phyloP scores from a whole-genome alignment of 129 eudicot genomes.

The Flaveria brownii region DNA sequence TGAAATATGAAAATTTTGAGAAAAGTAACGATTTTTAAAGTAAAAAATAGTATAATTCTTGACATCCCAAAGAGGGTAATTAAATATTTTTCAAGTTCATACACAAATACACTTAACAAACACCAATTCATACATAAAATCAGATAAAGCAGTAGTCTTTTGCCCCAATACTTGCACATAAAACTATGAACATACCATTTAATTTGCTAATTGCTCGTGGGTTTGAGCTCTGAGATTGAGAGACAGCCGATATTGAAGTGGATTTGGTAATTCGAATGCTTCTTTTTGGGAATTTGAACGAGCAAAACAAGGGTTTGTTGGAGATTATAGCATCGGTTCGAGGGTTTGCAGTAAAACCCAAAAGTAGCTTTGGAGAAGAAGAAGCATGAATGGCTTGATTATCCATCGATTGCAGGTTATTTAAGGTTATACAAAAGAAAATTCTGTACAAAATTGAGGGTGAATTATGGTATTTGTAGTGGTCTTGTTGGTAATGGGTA shows the following conservation, averaged over 20 bases:
- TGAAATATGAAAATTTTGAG: neutral
- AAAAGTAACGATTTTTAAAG: neutral
- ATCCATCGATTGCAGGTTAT: conserved; percentile 43
- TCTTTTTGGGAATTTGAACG: conserved; percentile 35
- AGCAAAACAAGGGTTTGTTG: conserved; percentile 44
- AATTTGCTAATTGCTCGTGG: conserved; percentile 22
- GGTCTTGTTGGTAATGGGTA: neutral
- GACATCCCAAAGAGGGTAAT: neutral
- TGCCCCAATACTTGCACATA: too few species aligned
- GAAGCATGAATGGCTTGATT: conserved; percentile 43
- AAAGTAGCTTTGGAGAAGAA: conserved; percentile 43
- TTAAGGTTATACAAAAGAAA: neutral
- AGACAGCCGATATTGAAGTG: conserved; percentile 35
- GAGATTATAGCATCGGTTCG: conserved; percentile 30
- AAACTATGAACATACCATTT: conserved; percentile 29
- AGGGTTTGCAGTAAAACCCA: conserved; percentile 50
- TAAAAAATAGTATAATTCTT: neutral
- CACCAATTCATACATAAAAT: neutral
- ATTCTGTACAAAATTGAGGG: neutral
- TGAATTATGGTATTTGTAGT: neutral
- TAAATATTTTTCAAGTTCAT: neutral
- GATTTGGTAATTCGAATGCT: conserved; percentile 12
- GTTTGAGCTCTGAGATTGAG: conserved; percentile 33
- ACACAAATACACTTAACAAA: neutral
- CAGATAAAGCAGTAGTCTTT: neutral